Evolutionary conservation across 345 rosid species (phyloP).

Genomic region (Acer yangbiense): DNA sequence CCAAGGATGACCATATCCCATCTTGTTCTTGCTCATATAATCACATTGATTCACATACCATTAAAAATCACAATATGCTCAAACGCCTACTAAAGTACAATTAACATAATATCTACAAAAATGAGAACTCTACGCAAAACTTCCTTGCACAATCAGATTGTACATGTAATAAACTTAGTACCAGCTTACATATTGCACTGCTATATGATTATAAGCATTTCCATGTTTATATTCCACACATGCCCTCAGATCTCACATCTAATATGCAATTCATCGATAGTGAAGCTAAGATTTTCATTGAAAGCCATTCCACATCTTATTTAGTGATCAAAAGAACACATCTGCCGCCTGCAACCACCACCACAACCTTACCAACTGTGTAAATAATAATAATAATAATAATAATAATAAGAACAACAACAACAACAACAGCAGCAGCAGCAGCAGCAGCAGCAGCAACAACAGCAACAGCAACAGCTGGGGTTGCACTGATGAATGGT

Average conservation of each 20-base stretch:
- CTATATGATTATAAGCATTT: neutral
- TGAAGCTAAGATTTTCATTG: slow-evolving; percentile 16
- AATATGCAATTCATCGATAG: neutral
- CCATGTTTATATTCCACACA: neutral
- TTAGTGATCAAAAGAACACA: slow-evolving; percentile 1
- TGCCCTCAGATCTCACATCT: slow-evolving; percentile 22
- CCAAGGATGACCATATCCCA: no score
- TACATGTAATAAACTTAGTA: no score
- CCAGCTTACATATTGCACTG: no score
- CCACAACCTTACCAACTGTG: neutral
- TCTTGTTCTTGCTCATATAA: no score
- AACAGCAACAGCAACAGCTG: neutral
- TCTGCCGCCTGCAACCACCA: slow-evolving; percentile 1
- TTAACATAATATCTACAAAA: no score
- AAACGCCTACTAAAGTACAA: no score
- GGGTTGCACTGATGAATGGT: neutral
- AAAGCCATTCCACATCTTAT: slow-evolving; percentile 20
- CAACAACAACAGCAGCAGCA: neutral
- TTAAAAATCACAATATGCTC: no score
- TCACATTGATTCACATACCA: no score
- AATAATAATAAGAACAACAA: neutral
- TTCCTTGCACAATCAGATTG: no score
- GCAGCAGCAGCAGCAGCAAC: neutral
- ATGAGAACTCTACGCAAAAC: no score
- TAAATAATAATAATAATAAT: neutral